Evolutionary conservation across 2,329 filamentous ascomycete species (phyloP).

Genomic region (Xylaria sp.): DNA sequence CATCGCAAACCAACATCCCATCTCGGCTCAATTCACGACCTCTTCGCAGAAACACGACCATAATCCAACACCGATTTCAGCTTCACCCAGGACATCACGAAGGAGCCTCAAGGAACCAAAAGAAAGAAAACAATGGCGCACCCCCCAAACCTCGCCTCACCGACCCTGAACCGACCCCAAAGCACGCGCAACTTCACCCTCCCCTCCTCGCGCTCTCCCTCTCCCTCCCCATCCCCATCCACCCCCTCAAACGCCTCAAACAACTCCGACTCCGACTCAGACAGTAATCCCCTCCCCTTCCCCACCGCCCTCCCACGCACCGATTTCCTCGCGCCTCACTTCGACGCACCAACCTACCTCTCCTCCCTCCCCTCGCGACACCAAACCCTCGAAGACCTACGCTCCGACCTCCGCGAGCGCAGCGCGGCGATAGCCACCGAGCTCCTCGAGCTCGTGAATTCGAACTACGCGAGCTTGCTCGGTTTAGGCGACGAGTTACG

Average conservation of each 20-base stretch:
- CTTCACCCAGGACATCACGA: not conserved
- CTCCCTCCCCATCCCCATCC: constrained; percentile 54
- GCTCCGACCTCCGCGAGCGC: constrained; percentile 83
- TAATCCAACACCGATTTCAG: not conserved
- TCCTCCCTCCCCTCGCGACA: constrained; percentile 84
- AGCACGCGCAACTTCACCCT: constrained; percentile 56
- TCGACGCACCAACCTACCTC: constrained; percentile 85
- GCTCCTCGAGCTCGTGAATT: constrained; percentile 92
- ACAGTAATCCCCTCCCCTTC: constrained; percentile 81
- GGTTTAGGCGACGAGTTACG: constrained; percentile 82
- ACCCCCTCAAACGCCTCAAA: constrained; percentile 48
- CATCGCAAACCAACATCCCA: no score
- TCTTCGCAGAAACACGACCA: not conserved
- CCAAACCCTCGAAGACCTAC: constrained; percentile 94
- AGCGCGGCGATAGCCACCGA: constrained; percentile 84
- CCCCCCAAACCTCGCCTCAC: constrained; percentile 36
- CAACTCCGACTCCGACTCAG: constrained; percentile 52
- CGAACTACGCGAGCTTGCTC: constrained; percentile 93
- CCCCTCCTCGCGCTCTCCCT: constrained; percentile 49
- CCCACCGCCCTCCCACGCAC: constrained; percentile 83
- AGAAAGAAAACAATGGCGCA: constrained; percentile 24
- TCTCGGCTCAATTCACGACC: no score
- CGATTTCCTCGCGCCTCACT: constrained; percentile 82
- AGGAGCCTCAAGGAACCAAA: not conserved
- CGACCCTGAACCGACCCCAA: constrained; percentile 48